These are phyloP conservation scores for Colletotrichum sp. DNA, from an alignment of 2,329 filamentous ascomycete species.

Conservation along the genomic window DNA sequence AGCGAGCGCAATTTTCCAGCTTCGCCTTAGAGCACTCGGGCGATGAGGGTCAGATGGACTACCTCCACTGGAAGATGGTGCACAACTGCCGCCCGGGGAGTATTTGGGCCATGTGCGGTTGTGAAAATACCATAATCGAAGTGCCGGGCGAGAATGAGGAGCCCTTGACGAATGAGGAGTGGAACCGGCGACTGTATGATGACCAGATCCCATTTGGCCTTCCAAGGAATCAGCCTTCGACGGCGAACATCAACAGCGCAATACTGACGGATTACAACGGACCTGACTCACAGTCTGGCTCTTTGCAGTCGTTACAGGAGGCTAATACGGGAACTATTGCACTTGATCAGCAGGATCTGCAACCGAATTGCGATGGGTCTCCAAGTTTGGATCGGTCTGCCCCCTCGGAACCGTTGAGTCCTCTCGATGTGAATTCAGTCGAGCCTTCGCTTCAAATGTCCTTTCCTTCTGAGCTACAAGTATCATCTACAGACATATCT, in stretches of 20 bases:
- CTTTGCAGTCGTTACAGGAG: neutral
- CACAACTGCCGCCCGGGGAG: neutral
- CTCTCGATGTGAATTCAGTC: neutral
- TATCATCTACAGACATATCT: neutral
- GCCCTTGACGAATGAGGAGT: neutral
- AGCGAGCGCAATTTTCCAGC: neutral
- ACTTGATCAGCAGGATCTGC: neutral
- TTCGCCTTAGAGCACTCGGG: neutral
- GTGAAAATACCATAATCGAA: neutral
- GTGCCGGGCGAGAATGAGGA: neutral
- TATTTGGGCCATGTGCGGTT: neutral
- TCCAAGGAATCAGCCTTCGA: neutral
- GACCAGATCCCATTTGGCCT: neutral
- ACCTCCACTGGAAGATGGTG: neutral
- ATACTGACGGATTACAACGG: no score
- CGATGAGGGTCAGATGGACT: neutral
- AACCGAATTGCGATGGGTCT: neutral
- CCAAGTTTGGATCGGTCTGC: neutral
- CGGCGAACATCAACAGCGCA: neutral
- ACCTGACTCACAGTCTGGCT: neutral
- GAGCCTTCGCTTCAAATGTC: neutral
- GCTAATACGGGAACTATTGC: neutral
- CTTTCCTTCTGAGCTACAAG: neutral
- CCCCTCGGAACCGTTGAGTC: neutral
- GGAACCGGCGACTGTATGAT: neutral